phyloP scores from a whole-genome alignment of 2,329 filamentous ascomycete species.

The Tolypocladium sp. region DNA sequence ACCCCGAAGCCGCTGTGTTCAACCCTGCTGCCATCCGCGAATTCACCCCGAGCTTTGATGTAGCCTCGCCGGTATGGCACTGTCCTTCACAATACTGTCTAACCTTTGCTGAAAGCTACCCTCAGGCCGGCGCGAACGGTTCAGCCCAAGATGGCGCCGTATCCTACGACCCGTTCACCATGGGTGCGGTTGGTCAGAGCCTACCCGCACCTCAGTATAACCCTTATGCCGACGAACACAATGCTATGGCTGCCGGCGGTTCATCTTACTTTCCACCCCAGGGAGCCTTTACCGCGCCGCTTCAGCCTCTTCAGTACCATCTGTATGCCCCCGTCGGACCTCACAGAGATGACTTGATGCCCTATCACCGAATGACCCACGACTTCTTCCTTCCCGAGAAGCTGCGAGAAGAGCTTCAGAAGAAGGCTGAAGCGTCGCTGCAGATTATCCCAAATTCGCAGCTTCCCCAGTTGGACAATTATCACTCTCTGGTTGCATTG shows the following conservation, averaged over 20 bases:
- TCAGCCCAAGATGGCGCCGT: slow-evolving; percentile 32
- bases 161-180: slow-evolving; percentile 55
- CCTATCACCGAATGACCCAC: slow-evolving; percentile 78
- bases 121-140: slow-evolving; percentile 35
- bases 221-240: slow-evolving; percentile 69
- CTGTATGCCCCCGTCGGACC: slow-evolving; percentile 82
- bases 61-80: slow-evolving; percentile 31
- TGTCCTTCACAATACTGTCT: background rate
- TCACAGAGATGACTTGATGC: slow-evolving; percentile 69
- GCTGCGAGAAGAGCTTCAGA: slow-evolving; percentile 78
- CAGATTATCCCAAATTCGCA: slow-evolving; percentile 75
- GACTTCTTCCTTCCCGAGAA: slow-evolving; percentile 90
- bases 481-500: slow-evolving; percentile 84
- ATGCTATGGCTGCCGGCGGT: slow-evolving; percentile 43
- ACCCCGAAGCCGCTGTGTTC: slow-evolving; percentile 36
- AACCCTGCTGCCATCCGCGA: slow-evolving; percentile 50
- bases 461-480: slow-evolving; percentile 74
- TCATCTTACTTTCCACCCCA: slow-evolving; percentile 60
- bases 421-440: slow-evolving; percentile 74
- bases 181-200: slow-evolving; percentile 44
- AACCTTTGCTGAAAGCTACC: background rate
- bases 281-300: slow-evolving; percentile 37
- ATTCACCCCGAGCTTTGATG: slow-evolving; percentile 50
- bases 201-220: slow-evolving; percentile 49
- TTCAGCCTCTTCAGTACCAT: slow-evolving; percentile 77